Base-by-base conservation (phyloP, 2,329 filamentous ascomycete genomes). In the Penicillium sp. region DNA sequence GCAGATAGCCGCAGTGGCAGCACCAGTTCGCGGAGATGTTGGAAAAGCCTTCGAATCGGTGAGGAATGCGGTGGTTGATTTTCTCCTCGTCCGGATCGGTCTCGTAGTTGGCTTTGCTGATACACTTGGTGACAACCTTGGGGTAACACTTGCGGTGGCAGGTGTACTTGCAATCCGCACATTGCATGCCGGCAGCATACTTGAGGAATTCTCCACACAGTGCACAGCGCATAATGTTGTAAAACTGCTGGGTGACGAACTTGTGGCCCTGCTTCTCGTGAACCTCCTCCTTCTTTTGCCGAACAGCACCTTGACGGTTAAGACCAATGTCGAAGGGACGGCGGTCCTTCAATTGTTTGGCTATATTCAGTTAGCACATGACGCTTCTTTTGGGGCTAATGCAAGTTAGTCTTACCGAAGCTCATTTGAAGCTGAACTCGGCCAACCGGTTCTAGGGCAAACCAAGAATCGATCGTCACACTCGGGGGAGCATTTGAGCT, bases 181-280 rank as follows among this genome's bases (percentile, higher is more conserved):
- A 99, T 79, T 99, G 94, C 93, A 99, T 99, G 61, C 94, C 94
- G 23, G 94, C 91, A 49, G 93, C 95, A 74, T 97, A 97, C 74
- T 97, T 99, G 78, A 99, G 88, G 72, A 99, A 97, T 67, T 99
- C 94, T 59, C 93, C 94, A 74, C 94, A 99, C 37, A 97, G 86
- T 15, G 94, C 94, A 77, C 94, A 99, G 62, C 94, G 93, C 94
- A 99, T 99, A 72, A 99, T 97, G 83, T 97, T 99, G 87, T 97
- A 99, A 77, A 99, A 99, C 75, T 97, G 94, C 75, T 97, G 93
- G 71, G 94, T 90, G 56, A 97, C 89, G 72, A 99, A 99, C 79
- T 97, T 99, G 87, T 99, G 94, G 49, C 94, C 94, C 73, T 96
- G 97, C 82, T 97, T 96, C 79, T 99, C 94, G 78, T 97, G 91